Conservation (phyloP, 2,329 filamentous ascomycete species). For the Incumbomyces lentus region DNA sequence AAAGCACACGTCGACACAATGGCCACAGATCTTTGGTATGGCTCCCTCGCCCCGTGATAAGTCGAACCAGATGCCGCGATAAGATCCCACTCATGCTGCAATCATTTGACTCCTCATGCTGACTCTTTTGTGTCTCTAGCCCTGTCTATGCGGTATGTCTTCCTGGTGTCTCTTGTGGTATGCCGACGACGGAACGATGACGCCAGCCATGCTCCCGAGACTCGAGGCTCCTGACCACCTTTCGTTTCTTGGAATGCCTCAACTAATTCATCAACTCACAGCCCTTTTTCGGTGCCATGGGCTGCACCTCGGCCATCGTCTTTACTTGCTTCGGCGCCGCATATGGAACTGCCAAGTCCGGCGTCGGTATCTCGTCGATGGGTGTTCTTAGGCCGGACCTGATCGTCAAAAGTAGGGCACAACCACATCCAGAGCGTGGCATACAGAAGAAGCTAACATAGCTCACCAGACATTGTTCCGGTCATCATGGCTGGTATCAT, state of each 20-base stretch:
- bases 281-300: conserved; percentile 96
- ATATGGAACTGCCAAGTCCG: conserved; percentile 98
- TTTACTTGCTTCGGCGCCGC: conserved; percentile 95
- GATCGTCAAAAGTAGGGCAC: conserved; percentile 89
- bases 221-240: not conserved
- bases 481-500: conserved; percentile 99
- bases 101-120: conserved; percentile 24
- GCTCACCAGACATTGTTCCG: conserved; percentile 75
- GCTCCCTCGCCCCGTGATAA: conserved; percentile 24
- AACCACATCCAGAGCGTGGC: not conserved
- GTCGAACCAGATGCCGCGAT: conserved; percentile 1
- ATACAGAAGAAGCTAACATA: conserved; percentile 10
- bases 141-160: conserved; percentile 97
- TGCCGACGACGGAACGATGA: conserved; percentile 2
- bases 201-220: not conserved
- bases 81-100: not conserved
- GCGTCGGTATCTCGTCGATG: conserved; percentile 96
- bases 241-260: not conserved
- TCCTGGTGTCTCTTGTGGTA: conserved; percentile 9
- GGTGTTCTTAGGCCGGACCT: conserved; percentile 95
- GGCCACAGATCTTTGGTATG: conserved; percentile 74
- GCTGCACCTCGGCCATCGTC: conserved; percentile 87
- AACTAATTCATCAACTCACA: conserved; percentile 30
- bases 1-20: conserved; percentile 44
- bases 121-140: conserved; percentile 45